These are phyloP conservation scores for Sanchytrium tribonematis DNA, from an alignment of 371 early-diverging fungal genomes.

Conservation along the genomic window DNA sequence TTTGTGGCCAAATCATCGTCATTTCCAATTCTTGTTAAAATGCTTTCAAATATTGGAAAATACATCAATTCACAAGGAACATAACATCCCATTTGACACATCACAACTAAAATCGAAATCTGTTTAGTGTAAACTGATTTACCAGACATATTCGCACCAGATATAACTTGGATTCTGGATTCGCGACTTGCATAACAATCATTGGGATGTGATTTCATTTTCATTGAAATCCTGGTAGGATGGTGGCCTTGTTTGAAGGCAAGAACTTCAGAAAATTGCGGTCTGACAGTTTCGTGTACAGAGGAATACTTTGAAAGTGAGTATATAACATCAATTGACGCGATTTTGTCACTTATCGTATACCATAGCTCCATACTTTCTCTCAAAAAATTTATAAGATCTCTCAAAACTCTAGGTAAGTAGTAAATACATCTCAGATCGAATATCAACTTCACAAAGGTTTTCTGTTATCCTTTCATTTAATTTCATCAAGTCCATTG, in stretches of 20 bases:
- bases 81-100: constrained; percentile 83
- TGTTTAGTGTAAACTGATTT: constrained; percentile 83
- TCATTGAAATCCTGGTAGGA: constrained; percentile 36
- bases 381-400: constrained; percentile 26
- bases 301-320: constrained; percentile 37
- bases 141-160: constrained; percentile 95
- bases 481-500: constrained; percentile 34
- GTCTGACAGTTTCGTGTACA: constrained; percentile 24
- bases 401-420: constrained; percentile 22
- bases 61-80: constrained; percentile 70
- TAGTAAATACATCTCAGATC: constrained; percentile 35
- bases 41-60: constrained; percentile 40
- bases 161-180: constrained; percentile 52
- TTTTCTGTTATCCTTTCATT: constrained; percentile 29
- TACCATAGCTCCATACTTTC: constrained; percentile 33
- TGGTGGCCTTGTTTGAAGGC: constrained; percentile 50
- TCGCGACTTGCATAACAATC: constrained; percentile 34
- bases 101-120: constrained; percentile 48
- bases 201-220: constrained; percentile 34
- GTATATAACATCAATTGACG: constrained; percentile 43
- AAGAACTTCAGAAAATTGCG: constrained; percentile 46
- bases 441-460: constrained; percentile 43
- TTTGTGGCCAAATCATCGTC: constrained; percentile 26
- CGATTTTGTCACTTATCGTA: constrained; percentile 44
- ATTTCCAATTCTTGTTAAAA: constrained; percentile 35